These are phyloP conservation scores for Emmonsiellopsis sp. DNA, from an alignment of 2,329 filamentous ascomycete species.

Conservation along the genomic window DNA sequence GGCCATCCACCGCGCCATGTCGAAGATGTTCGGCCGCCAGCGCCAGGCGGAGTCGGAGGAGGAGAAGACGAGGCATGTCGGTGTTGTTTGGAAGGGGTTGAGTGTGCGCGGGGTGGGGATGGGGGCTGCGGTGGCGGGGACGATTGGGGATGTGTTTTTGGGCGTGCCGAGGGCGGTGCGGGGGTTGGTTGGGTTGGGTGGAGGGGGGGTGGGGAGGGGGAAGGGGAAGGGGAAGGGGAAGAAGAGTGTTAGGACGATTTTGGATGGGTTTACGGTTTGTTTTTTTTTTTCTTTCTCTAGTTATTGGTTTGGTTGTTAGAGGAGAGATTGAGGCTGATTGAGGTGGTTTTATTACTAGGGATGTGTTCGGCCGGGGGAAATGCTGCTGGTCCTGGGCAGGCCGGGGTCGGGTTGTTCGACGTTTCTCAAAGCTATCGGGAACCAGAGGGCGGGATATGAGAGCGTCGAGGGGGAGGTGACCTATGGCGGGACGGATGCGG, in stretches of 20 bases:
- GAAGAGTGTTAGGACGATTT: conserved; percentile 53
- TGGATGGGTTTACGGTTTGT: conserved; percentile 49
- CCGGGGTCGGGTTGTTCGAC: conserved; percentile 57
- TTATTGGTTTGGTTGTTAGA: background rate
- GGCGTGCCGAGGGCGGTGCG: conserved; percentile 39
- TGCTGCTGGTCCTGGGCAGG: conserved; percentile 25
- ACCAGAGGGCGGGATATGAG: conserved; percentile 53
- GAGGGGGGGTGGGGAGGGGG: conserved; percentile 23
- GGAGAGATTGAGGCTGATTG: too few relatives aligned
- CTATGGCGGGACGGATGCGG: conserved; percentile 47
- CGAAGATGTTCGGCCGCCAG: conserved; percentile 58
- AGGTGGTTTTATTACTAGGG: conserved; percentile 16
- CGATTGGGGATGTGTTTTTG: conserved; percentile 47
- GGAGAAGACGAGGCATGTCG: conserved; percentile 59
- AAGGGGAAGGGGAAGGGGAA: conserved; percentile 32
- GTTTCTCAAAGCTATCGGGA: conserved; percentile 71
- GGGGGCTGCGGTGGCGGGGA: conserved; percentile 52
- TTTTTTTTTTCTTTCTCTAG: background rate
- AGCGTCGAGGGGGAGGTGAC: conserved; percentile 46
- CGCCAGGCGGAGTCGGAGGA: conserved; percentile 58
- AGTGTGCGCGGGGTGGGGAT: conserved; percentile 62
- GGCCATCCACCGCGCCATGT: conserved; percentile 56
- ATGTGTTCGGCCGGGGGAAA: conserved; percentile 38
- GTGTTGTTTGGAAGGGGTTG: conserved; percentile 60
- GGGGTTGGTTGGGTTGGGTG: conserved; percentile 15